A percentile compares a stretch with the other conserved stretches of the same genome.
These are phyloP conservation scores for Hypoxylon sp. DNA, from an alignment of 2,329 filamentous ascomycete genomes.

Conservation along the genomic window DNA sequence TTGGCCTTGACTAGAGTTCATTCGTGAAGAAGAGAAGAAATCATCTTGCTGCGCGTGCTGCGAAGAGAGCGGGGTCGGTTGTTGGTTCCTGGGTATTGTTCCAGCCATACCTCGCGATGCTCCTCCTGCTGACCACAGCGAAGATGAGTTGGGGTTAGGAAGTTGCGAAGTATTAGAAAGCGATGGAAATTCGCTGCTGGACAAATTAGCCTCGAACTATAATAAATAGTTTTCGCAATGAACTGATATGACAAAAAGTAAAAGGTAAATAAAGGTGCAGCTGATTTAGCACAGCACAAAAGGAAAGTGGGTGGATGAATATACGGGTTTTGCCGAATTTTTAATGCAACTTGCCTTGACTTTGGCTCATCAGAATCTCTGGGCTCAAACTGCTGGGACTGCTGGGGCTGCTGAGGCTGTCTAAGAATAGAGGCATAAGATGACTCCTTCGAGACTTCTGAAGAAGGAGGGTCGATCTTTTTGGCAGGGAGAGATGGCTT, in stretches of 20 bases:
- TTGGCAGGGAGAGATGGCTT: too few relatives aligned
- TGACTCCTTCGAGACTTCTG: too few relatives aligned
- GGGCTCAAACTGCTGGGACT: too few relatives aligned
- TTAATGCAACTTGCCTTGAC: too few relatives aligned
- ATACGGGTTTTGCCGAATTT: too few relatives aligned
- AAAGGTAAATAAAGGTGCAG: too few relatives aligned
- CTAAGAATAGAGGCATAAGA: slow-evolving; percentile 25
- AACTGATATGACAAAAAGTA: too few relatives aligned
- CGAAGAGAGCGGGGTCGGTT: slow-evolving; percentile 59
- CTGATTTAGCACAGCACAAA: too few relatives aligned
- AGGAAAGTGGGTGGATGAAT: too few relatives aligned
- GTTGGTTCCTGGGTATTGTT: slow-evolving; percentile 60
- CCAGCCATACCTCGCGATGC: slow-evolving; percentile 59
- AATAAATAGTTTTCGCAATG: neutral
- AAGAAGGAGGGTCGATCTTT: too few relatives aligned
- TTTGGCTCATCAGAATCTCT: too few relatives aligned
- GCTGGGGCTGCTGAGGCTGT: too few relatives aligned
- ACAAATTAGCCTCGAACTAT: slow-evolving; percentile 38
- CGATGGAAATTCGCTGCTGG: slow-evolving; percentile 69
- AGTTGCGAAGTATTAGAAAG: slow-evolving; percentile 68
- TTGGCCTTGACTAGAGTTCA: slow-evolving; percentile 54
- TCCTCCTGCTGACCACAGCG: slow-evolving; percentile 63
- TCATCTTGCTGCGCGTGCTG: slow-evolving; percentile 62
- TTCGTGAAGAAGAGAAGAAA: slow-evolving; percentile 52
- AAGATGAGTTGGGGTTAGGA: slow-evolving; percentile 57